Percentiles rank a stretch among this genome's conserved stretches.
These are phyloP conservation scores for Wickerhamiella alocasiicola DNA, from an alignment of 805 yeast genomes.

Conservation along the genomic window DNA sequence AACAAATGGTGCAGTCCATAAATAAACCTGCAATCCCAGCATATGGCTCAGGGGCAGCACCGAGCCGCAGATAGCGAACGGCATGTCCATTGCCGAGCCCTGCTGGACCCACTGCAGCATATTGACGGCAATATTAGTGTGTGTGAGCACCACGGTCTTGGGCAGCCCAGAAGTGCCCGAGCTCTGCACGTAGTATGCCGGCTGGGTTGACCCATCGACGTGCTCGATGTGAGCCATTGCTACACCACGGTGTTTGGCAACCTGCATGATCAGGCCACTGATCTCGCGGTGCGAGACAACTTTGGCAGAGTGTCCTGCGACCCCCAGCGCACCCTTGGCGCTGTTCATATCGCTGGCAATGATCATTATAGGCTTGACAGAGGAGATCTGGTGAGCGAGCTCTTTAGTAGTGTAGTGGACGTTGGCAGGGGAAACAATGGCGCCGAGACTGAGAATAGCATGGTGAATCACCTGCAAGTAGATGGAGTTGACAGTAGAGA, in stretches of 20 bases:
- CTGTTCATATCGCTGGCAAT: slow-evolving; percentile 14
- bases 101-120: slow-evolving; percentile 14
- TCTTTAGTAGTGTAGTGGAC: slow-evolving; percentile 26
- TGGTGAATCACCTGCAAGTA: slow-evolving; percentile 24
- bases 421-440: slow-evolving; percentile 27
- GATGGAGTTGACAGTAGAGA: slow-evolving; percentile 24
- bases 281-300: slow-evolving; percentile 8
- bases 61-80: not conserved
- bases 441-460: slow-evolving; percentile 23
- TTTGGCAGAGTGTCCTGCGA: slow-evolving; percentile 7
- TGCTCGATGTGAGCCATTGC: not conserved
- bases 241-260: not conserved
- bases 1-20: slow-evolving; percentile 14
- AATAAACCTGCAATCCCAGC: slow-evolving; percentile 24
- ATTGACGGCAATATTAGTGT: slow-evolving; percentile 31
- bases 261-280: not conserved
- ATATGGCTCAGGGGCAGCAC: slow-evolving; percentile 22
- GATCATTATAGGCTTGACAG: slow-evolving; percentile 17
- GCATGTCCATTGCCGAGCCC: slow-evolving; percentile 13
- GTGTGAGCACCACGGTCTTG: slow-evolving; percentile 58
- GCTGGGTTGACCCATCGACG: slow-evolving; percentile 9
- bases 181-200: slow-evolving; percentile 21
- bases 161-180: slow-evolving; percentile 42
- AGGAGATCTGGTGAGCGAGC: slow-evolving; percentile 23
- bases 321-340: not conserved